Evolutionary conservation across 1,284 basidiomycete species (phyloP), one percentile per base, ranked within the genome.

Genomic region (Cryptococcus sp.): DNA sequence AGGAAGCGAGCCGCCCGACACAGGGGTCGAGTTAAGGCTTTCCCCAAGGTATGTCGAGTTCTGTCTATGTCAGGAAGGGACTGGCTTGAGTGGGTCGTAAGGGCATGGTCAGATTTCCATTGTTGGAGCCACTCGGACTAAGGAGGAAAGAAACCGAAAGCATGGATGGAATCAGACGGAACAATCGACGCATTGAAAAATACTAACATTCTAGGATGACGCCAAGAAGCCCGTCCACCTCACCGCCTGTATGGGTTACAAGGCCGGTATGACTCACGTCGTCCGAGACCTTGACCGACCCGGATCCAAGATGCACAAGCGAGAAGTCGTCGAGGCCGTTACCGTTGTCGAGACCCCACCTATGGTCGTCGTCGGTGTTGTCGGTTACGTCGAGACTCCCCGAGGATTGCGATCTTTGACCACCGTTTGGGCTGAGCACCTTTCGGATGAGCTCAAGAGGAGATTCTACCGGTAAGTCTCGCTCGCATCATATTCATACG

Each of bases 191-290:
- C 24, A 47, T 50, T 46, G 28, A 11, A 28, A 4, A 28, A 28
- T 11, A 28, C 18, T 54, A 49, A 50, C 48, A 21, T 43, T 57
- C 14, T 72, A 96, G 92, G 96, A 99, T 85, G 94, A 98, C 83
- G 84, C 91, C 78, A 98, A 93, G 85, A 98, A 98, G 81, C 92
- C 91, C 54, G 91, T 97, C 60, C 96, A 99, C 81, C 84, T 99
- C 78, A 99, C 96, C 69, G 96, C 96, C 66, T 81, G 88, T 77
- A 85, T 99, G 85, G 96, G 94, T 69, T 99, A 97, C 88, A 98
- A 99, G 85, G 96, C 94, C 66, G 96, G 96, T 74, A 98, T 98
- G 96, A 97, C 92, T 79, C 96, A 99, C 78, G 83, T 98, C 71
- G 94, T 99, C 61, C 91, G 96, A 76, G 96, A 99, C 76, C 89